These are phyloP conservation scores for Polyporus tsugae DNA, from an alignment of 1,284 basidiomycete species.

Conservation along the genomic window DNA sequence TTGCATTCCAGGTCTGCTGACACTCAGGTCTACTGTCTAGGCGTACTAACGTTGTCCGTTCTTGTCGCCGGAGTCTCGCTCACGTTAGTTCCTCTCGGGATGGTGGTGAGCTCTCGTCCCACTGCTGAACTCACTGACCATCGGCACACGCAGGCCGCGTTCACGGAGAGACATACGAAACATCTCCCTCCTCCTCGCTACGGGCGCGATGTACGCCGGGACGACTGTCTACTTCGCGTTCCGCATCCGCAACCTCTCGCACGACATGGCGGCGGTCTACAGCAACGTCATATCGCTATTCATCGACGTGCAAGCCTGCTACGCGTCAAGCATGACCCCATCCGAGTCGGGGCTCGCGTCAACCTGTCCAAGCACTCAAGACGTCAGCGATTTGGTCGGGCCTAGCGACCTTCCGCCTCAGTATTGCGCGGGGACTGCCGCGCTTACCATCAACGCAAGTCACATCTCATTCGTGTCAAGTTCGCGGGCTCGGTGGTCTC, in stretches of 20 bases:
- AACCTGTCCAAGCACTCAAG: background rate
- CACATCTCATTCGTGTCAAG: background rate
- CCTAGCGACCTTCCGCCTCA: background rate
- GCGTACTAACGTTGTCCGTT: background rate
- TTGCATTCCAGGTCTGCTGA: background rate
- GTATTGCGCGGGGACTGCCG: slow-evolving; percentile 4
- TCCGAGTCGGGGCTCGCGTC: background rate
- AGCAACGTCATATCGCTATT: background rate
- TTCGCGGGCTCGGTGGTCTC: background rate
- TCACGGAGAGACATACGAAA: background rate
- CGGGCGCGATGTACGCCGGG: slow-evolving; percentile 3
- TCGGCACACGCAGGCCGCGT: background rate
- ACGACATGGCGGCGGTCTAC: background rate
- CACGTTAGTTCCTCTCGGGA: background rate
- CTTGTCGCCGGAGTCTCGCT: background rate
- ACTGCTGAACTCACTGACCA: background rate
- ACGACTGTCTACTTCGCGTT: background rate
- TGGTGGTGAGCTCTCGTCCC: background rate
- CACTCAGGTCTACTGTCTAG: background rate
- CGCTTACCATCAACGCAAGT: background rate
- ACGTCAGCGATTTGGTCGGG: background rate
- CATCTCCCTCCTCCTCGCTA: slow-evolving; percentile 3
- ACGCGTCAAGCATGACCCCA: background rate
- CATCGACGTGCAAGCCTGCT: background rate
- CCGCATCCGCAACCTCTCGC: slow-evolving; percentile 1